Base-by-base conservation (phyloP, 2,329 filamentous ascomycete species). In the Fusarium palustre region DNA sequence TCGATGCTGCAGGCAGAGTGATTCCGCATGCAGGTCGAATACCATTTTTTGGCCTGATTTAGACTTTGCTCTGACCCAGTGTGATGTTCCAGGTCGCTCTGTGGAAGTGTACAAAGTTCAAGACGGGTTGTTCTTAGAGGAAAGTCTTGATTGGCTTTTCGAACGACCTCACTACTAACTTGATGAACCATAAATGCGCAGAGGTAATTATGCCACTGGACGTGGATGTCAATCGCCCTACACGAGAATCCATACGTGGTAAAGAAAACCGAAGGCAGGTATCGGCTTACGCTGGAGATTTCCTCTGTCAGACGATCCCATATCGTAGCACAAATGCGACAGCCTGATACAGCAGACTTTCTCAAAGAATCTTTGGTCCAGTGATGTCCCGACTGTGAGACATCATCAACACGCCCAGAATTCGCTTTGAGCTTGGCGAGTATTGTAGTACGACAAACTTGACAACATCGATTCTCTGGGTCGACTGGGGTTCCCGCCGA, bases 91-190 rank as follows among this genome's bases (percentile, higher is more conserved):
- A 38, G 1, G 6, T 38, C 36, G n/a, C n/a, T 20, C 11, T 38
- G 11, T 7, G 36, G 36, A 20, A 38, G 36, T 13, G 36, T 20
- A n/a, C 16, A 38, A 38, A 38, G n/a, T n/a, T 38, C n/a, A 13
- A 38, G 7, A 2, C 4, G 0, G 36, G 7, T 0, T 4, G 36
- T 12, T 4, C 13, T 1, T 1, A n/a, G 36, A n/a, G 36, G 36
- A 20, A 20, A 38, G 11, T 11, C 11, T 20, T 38, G 36, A 20
- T 38, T 3, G 7, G 36, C n/a, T n/a, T 5, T 38, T 38, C n/a
- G 18, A 20, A 20, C 3, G 11, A 12, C 3, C 3, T 4, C 5
- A 12, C n/a, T 4, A 0, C n/a, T 38, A 11, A 38, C 6, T 4
- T 7, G n/a, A 12, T 38, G 18, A 13, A 38, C 10, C 12, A 20